phyloP scores from a whole-genome alignment of 805 yeast genomes.

The Pichia deserticola region DNA sequence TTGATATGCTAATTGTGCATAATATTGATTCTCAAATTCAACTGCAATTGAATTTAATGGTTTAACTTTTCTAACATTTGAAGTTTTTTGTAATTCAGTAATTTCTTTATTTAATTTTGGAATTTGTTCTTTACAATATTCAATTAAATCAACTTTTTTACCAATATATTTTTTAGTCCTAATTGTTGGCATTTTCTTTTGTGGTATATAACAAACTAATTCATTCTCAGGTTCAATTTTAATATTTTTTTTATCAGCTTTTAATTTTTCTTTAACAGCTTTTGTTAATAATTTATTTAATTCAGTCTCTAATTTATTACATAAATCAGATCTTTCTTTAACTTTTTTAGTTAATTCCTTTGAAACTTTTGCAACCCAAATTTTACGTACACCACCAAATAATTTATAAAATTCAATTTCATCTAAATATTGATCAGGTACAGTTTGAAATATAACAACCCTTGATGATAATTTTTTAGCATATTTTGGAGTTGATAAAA shows the following conservation, averaged over 20 bases:
- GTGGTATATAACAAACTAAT: slow-evolving; percentile 52
- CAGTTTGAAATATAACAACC: slow-evolving; percentile 77
- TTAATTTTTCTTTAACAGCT: slow-evolving; percentile 56
- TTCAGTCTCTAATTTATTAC: slow-evolving; percentile 58
- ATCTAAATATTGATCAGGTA: slow-evolving; percentile 65
- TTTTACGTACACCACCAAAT: slow-evolving; percentile 74
- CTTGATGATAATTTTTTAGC: slow-evolving; percentile 69
- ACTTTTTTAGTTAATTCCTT: slow-evolving; percentile 49
- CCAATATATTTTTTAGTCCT: slow-evolving; percentile 38
- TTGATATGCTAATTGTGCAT: slow-evolving; percentile 68
- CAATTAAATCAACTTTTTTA: slow-evolving; percentile 56
- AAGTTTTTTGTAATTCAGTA: slow-evolving; percentile 40
- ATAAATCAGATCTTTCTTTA: slow-evolving; percentile 50
- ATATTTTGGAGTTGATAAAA: slow-evolving; percentile 72
- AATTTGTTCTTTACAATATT: slow-evolving; percentile 48
- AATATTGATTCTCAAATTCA: slow-evolving; percentile 69
- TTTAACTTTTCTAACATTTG: slow-evolving; percentile 33
- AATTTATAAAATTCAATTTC: slow-evolving; percentile 66
- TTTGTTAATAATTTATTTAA: slow-evolving; percentile 47
- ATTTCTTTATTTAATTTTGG: slow-evolving; percentile 53
- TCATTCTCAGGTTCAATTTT: slow-evolving; percentile 38
- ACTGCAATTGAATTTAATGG: slow-evolving; percentile 80
- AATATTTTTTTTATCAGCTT: slow-evolving; percentile 61
- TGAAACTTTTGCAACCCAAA: slow-evolving; percentile 70
- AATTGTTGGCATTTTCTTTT: slow-evolving; percentile 59